These are phyloP conservation scores for Dryadomyces quercus-mongolicae DNA, from an alignment of 2,329 filamentous ascomycete species.

Conservation along the genomic window DNA sequence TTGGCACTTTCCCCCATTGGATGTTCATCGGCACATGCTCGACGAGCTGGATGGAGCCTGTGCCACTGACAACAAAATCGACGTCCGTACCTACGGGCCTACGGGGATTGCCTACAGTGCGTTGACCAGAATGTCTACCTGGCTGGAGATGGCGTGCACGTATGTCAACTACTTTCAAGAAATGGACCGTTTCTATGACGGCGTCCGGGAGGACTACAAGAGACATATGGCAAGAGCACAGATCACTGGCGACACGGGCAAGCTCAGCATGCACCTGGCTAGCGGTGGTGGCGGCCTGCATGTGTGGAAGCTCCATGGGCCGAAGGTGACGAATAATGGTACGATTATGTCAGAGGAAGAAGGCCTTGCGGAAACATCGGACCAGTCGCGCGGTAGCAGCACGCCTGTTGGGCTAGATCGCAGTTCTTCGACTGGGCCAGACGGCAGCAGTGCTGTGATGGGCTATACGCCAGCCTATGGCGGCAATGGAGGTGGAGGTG, in stretches of 20 bases:
- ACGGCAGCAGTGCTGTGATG: slow-evolving; percentile 6
- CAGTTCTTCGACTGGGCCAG: slow-evolving; percentile 16
- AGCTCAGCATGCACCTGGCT: slow-evolving; percentile 27
- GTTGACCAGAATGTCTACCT: slow-evolving; percentile 36
- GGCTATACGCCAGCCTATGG: neutral
- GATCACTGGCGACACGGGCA: slow-evolving; percentile 12
- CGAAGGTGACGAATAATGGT: slow-evolving; percentile 31
- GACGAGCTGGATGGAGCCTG: slow-evolving; percentile 12
- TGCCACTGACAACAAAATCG: slow-evolving; percentile 6
- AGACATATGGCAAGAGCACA: slow-evolving; percentile 14
- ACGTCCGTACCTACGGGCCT: slow-evolving; percentile 25
- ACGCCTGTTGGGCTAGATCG: slow-evolving; percentile 14
- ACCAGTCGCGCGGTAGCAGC: slow-evolving; percentile 18
- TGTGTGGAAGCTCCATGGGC: slow-evolving; percentile 34
- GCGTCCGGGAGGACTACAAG: slow-evolving; percentile 36
- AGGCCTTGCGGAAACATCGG: slow-evolving; percentile 12
- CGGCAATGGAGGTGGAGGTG: too few relatives aligned
- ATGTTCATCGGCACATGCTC: slow-evolving; percentile 41
- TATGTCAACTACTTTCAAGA: slow-evolving; percentile 41
- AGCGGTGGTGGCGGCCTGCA: slow-evolving; percentile 38
- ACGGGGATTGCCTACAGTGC: slow-evolving; percentile 37
- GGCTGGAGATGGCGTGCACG: slow-evolving; percentile 43
- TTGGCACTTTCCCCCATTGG: slow-evolving; percentile 57
- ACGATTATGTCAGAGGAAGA: slow-evolving; percentile 21
- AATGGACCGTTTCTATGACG: slow-evolving; percentile 40